Conservation (phyloP, 2,329 filamentous ascomycete genomes). For the Bimuria novae-zelandiae region DNA sequence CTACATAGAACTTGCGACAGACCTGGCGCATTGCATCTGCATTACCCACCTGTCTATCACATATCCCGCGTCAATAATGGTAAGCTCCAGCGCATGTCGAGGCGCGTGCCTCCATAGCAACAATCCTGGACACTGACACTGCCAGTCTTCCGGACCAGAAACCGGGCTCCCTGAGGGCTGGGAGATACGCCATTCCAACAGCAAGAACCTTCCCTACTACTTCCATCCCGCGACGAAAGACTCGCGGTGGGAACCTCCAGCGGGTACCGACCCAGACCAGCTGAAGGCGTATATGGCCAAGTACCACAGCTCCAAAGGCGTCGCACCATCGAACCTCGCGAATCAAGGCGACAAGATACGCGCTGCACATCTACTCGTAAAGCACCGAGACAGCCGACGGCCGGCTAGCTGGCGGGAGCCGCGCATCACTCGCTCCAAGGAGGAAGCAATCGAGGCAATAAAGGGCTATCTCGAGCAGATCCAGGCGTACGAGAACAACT, state of each 20-base stretch:
- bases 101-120: constrained; percentile 10
- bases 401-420: constrained; percentile 93
- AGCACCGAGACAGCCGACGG: constrained; percentile 85
- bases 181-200: constrained; percentile 98
- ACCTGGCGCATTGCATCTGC: not conserved
- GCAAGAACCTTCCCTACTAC: constrained; percentile 98
- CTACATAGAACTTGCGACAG: not conserved
- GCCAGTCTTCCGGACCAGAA: constrained; percentile 32
- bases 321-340: constrained; percentile 45
- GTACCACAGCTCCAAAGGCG: constrained; percentile 70
- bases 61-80: constrained; percentile 25
- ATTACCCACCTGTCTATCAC: too few species aligned
- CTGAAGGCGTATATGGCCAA: constrained; percentile 93
- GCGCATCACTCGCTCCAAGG: constrained; percentile 84
- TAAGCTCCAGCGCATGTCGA: constrained; percentile 22
- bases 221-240: constrained; percentile 87
- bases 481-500: constrained; percentile 59
- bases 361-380: constrained; percentile 88
- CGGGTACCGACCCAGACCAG: constrained; percentile 85
- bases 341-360: constrained; percentile 77
- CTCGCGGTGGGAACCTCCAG: constrained; percentile 93
- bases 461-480: constrained; percentile 76
- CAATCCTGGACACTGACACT: constrained; percentile 24
- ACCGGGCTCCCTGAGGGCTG: constrained; percentile 79
- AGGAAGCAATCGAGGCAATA: constrained; percentile 81